Evolutionary conservation across 148 eudicot species (phyloP).

Genomic region (Persicaria tinctoria): DNA sequence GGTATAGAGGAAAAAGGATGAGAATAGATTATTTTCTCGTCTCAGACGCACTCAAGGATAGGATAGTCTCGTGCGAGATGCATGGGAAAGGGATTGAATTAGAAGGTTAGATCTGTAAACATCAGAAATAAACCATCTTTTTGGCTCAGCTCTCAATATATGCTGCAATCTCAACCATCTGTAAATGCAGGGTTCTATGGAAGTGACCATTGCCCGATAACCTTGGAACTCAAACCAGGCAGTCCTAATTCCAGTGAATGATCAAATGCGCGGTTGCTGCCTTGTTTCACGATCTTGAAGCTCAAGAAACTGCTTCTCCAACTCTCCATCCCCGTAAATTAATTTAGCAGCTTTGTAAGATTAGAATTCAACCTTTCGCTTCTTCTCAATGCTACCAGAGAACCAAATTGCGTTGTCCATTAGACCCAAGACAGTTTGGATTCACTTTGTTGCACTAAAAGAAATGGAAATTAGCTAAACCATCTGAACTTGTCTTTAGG

Average conservation of each 20-base stretch:
- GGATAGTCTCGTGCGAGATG: conserved; percentile 70
- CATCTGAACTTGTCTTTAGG: not conserved
- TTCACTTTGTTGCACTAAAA: not conserved
- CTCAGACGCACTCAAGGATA: conserved; percentile 58
- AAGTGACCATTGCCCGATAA: conserved; percentile 94
- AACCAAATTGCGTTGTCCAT: not conserved
- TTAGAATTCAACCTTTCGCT: not conserved
- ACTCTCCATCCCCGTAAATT: not conserved
- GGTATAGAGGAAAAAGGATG: conserved; percentile 98
- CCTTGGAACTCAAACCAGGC: conserved; percentile 61
- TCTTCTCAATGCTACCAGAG: not conserved
- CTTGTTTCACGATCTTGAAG: not conserved
- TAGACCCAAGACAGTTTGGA: not conserved
- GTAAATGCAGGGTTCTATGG: conserved; percentile 71
- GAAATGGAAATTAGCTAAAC: not conserved
- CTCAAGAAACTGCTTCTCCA: not conserved
- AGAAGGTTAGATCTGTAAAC: conserved; percentile 40
- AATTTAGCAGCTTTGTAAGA: not conserved
- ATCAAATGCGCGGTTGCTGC: not conserved
- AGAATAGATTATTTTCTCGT: conserved; percentile 83
- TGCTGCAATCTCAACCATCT: conserved; percentile 6
- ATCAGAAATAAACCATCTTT: not conserved
- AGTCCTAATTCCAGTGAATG: conserved; percentile 18
- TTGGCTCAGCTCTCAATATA: not conserved
- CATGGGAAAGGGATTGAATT: conserved; percentile 89